Evolutionary conservation across 2,329 filamentous ascomycete genomes (phyloP).

Genomic region (Biscogniauxia mediterranea): DNA sequence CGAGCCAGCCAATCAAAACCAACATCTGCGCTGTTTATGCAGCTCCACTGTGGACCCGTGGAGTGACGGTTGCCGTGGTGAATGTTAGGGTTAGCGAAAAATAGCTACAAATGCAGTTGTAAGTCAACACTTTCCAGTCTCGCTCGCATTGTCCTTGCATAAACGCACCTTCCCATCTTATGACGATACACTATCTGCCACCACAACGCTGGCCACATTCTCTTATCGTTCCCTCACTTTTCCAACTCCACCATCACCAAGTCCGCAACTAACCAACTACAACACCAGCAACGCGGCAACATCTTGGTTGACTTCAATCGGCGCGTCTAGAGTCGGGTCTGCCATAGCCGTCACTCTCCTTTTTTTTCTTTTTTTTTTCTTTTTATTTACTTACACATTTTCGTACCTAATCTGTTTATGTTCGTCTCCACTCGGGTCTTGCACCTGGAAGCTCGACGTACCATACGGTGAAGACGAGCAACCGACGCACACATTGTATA

Average conservation of each 20-base stretch:
- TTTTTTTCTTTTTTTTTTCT: not conserved
- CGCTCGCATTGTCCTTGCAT: conserved; percentile 3
- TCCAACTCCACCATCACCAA: not conserved
- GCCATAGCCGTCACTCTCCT: not conserved
- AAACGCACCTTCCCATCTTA: conserved; percentile 8
- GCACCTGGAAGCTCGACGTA: conserved; percentile 6
- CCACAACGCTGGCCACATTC: not conserved
- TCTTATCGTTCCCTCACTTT: not conserved
- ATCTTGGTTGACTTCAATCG: too few species aligned
- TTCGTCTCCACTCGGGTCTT: conserved; percentile 10
- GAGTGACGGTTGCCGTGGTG: conserved; percentile 16
- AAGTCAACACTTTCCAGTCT: conserved; percentile 16
- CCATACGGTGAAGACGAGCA: conserved; percentile 5
- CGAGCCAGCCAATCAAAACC: not conserved
- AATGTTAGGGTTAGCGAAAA: conserved; percentile 1
- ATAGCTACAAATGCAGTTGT: too few species aligned
- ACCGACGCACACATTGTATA: conserved; percentile 2
- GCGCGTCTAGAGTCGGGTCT: too few species aligned
- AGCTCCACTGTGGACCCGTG: not conserved
- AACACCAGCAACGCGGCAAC: not conserved
- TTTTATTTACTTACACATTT: not conserved
- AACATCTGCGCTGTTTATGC: not conserved
- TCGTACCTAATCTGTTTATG: conserved; percentile 21
- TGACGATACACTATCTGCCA: conserved; percentile 13
- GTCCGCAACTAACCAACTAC: not conserved